Base-by-base conservation (phyloP, 108 stramenopile species). In the Skeletonema tropicum region DNA sequence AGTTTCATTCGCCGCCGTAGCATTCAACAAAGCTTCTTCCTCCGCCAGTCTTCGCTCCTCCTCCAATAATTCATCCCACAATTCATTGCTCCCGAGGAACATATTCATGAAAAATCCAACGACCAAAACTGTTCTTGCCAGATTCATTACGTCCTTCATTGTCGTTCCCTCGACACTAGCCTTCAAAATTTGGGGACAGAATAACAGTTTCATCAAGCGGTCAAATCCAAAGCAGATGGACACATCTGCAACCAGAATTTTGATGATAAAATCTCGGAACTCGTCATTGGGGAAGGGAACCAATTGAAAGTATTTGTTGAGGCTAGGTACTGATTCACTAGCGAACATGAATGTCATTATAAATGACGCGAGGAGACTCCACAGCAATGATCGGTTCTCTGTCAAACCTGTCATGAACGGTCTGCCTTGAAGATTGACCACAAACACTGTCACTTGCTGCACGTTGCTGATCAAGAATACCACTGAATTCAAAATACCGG, bases 331-430 rank as follows among this genome's bases (percentile, higher is more conserved):
- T 21, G 89, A 79, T 64, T 95, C 95, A 48, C 91, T 94, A 26
- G 96, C 92, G 83, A 93, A 95, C 91, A 94, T 93, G 77, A 95
- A 94, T 23, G 93, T 92, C 60, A 94, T 73, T 60, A 93, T 90
- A 42, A 94, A 93, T 2, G 97, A 94, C 31, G 90, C 92, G n/a
- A 93, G 71, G 48, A 98, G 82, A 81, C 95, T 96, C 86, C 90
- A 97, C 13, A 98, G 80, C 31, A 99, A 88, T 15, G 98, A 95
- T 14, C 87, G 86, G 76, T 99, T 98, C 76, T 98, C 97, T 7
- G 93, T 86, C 66, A 99, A 73, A n/a, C 99, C 99, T 2, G 90
- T 96, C 99, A 99, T 99, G 84, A 97, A 99, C 11, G 99, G 99
- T 12, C 94, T 83, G 15, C 99, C 99, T 89, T 99, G 98, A 29